These are phyloP conservation scores for Pterocarpus macrocarpus DNA, from an alignment of 306 rosid genomes.

Conservation along the genomic window DNA sequence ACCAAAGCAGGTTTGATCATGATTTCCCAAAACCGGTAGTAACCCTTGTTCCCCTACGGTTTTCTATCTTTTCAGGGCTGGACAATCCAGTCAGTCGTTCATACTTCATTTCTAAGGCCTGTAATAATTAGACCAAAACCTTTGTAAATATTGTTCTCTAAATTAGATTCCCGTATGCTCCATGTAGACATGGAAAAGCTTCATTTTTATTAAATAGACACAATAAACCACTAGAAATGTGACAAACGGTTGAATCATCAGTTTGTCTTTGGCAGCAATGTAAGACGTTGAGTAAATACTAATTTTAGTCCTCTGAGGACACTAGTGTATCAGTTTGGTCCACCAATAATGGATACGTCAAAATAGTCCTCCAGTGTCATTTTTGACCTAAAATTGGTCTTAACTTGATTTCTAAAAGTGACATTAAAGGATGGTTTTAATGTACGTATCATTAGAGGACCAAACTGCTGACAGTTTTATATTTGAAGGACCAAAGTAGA, in stretches of 20 bases:
- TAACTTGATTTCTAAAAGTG: background rate
- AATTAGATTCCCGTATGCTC: background rate
- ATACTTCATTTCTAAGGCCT: conserved; percentile 85
- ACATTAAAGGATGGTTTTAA: background rate
- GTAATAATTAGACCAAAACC: conserved; percentile 41
- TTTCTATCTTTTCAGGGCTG: conserved; percentile 85
- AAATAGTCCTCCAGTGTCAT: background rate
- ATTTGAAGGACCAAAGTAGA: background rate
- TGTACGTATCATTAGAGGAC: background rate
- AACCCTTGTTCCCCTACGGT: conserved; percentile 56
- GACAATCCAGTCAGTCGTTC: conserved; percentile 70
- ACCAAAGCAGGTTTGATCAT: conserved; percentile 33
- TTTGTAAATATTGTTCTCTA: conserved; percentile 22
- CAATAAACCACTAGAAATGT: background rate
- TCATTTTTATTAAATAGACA: background rate
- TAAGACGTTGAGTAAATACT: background rate
- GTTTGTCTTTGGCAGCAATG: background rate
- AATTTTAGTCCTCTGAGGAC: background rate
- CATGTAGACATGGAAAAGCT: conserved; percentile 18
- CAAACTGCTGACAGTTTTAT: background rate
- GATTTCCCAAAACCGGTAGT: conserved; percentile 85
- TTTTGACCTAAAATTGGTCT: no score
- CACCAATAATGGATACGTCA: background rate
- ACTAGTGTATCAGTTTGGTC: background rate
- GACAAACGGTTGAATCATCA: background rate